Evolutionary conservation across 2,329 filamentous ascomycete genomes (phyloP), one percentile per base, ranked within the genome.

Genomic region (Fusarium gaditjirri): DNA sequence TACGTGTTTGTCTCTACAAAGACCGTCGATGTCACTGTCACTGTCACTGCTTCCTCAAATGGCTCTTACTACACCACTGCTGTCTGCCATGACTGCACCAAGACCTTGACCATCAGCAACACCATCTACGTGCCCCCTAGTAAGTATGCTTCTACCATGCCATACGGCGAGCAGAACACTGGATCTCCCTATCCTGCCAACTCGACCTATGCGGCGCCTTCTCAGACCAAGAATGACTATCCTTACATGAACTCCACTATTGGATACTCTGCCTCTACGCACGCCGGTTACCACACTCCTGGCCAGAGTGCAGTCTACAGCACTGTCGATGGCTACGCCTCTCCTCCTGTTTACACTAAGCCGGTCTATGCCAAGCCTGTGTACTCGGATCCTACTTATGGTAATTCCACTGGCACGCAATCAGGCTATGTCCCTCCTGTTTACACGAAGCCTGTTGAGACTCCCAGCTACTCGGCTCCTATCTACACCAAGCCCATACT

Each of bases 11-110:
- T 79, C 54, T 78, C 77, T 17, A 81, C 78, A 5, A 76, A 72
- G 35, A 82, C 79, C 7, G 57, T 81, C 12, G 81, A 82, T 31
- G 72, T 81, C 21, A 81, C 80, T 16, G 57, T 81, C 3, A 81
- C 81, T 17, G 75, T 81, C 42, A 81, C 80, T 19, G 76, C 77
- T 35, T 74, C 77, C 5, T 68, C 78, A 36, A 69, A 75, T 25
- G 58, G 64, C n/a, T 58, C 75, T 13, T 61, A 71, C 61, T 64
- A 68, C 43, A 68, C 64, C 56, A 73, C 73, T 12, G 35, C 62
- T 17, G 61, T 61, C 23, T 75, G 55, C 46, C 38, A 47, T 10
- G 70, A 74, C 8, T 65, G 65, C 50, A 59, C 61, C 25, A 27
- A 71, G 39, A 72, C 61, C 29, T 31, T 54, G 33, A 62, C 69